These are phyloP conservation scores for Apiospora malaysiana DNA, from an alignment of 2,329 filamentous ascomycete species.

Conservation along the genomic window DNA sequence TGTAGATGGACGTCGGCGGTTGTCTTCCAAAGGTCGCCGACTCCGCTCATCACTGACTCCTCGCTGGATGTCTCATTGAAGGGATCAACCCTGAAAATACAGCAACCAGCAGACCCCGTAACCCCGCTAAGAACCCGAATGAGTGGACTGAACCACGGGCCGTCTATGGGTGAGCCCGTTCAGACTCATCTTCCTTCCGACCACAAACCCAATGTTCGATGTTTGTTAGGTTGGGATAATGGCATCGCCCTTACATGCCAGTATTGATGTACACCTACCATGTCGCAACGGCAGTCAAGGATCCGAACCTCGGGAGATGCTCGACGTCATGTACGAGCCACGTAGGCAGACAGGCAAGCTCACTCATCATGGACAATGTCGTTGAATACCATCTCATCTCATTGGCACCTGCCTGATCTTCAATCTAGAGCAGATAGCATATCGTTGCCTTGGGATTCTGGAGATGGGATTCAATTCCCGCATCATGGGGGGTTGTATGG, in stretches of 20 bases:
- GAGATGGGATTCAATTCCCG: neutral
- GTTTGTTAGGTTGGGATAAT: neutral
- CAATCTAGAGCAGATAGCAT: neutral
- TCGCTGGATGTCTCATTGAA: neutral
- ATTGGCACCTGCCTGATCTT: neutral
- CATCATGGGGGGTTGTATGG: neutral
- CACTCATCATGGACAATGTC: neutral
- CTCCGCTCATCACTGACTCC: neutral
- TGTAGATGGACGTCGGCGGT: neutral
- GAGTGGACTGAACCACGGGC: conserved; percentile 10
- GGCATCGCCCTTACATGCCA: neutral
- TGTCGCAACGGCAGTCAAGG: neutral
- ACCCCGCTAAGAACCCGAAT: neutral
- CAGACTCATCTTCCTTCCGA: neutral
- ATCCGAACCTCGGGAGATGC: neutral
- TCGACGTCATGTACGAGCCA: neutral
- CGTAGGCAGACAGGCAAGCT: neutral
- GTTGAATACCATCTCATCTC: neutral
- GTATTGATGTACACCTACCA: neutral
- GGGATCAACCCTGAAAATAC: conserved; percentile 7
- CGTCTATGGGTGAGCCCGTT: neutral
- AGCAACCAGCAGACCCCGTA: neutral
- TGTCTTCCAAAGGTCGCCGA: neutral
- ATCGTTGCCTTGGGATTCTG: neutral
- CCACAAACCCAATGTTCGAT: neutral